Percentiles rank a stretch among this genome's conserved stretches.
Evolutionary conservation across 495 filamentous ascomycete genomes (phyloP).

Genomic region (Penicillium maclennaniae): DNA sequence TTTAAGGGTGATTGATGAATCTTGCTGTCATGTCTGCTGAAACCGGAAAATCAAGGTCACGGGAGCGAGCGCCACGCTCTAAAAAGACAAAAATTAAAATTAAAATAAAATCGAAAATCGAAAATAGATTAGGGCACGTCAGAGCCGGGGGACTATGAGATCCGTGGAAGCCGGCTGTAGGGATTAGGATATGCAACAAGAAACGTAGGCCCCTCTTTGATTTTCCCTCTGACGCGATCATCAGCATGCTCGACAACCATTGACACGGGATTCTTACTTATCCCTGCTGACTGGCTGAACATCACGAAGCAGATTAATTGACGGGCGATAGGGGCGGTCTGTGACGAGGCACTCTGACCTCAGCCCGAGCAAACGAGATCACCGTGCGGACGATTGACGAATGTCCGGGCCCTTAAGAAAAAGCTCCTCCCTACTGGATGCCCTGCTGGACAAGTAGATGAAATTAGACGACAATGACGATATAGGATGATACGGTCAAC

Average conservation of each 20-base stretch:
- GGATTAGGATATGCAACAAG: neutral
- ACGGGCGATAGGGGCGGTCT: conserved; percentile 9
- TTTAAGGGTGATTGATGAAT: neutral
- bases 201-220: conserved; percentile 7
- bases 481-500: conserved; percentile 2
- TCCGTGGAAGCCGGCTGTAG: neutral
- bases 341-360: conserved; percentile 7
- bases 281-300: conserved; percentile 6
- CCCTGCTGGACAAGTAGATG: neutral
- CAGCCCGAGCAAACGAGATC: conserved; percentile 15
- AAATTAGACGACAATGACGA: neutral
- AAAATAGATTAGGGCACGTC: neutral
- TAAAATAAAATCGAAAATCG: no score
- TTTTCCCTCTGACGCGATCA: conserved; percentile 13
- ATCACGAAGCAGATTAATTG: neutral
- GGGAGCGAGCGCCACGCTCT: neutral
- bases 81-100: neutral
- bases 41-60: conserved; percentile 1
- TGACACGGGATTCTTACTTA: neutral
- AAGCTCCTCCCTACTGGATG: conserved; percentile 11
- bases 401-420: conserved; percentile 8
- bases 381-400: conserved; percentile 1
- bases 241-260: conserved; percentile 12
- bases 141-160: neutral
- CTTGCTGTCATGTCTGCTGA: neutral